A percentile compares a stretch with the other conserved stretches of the same genome.
Conservation (phyloP, 805 yeast species). For the Nakazawaea wyomingensis region DNA sequence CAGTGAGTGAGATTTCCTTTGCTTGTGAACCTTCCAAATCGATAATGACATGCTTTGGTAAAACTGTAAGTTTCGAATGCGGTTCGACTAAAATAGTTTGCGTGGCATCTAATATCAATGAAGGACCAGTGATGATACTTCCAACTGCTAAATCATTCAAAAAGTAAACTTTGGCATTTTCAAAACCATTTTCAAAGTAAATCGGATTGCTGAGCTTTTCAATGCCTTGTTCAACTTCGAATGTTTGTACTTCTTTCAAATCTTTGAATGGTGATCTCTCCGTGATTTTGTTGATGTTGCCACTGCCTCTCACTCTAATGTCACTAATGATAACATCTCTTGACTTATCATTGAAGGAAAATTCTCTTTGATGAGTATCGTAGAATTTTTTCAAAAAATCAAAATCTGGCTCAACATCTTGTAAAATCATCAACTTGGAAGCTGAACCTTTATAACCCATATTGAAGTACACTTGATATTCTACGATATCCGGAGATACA, state of each 20-base stretch:
- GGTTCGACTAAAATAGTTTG: slow-evolving; percentile 34
- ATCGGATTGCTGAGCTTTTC: slow-evolving; percentile 12
- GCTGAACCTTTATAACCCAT: slow-evolving; percentile 46
- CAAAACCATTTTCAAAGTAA: slow-evolving; percentile 23
- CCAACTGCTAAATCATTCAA: slow-evolving; percentile 25
- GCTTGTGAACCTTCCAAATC: slow-evolving; percentile 17
- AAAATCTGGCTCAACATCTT: slow-evolving; percentile 18
- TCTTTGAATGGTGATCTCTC: slow-evolving; percentile 23
- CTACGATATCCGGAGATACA: slow-evolving; percentile 10
- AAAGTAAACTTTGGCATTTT: slow-evolving; percentile 24
- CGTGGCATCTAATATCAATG: slow-evolving; percentile 29
- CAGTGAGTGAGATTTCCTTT: slow-evolving; percentile 26
- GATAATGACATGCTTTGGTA: slow-evolving; percentile 30
- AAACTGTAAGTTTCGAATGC: slow-evolving; percentile 24
- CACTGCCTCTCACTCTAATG: slow-evolving; percentile 48
- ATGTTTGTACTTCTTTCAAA: slow-evolving; percentile 14
- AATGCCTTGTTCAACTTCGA: slow-evolving; percentile 22
- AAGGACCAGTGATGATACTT: slow-evolving; percentile 28
- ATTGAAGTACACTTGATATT: slow-evolving; percentile 26
- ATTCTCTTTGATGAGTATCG: slow-evolving; percentile 56
- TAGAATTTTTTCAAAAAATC: slow-evolving; percentile 42
- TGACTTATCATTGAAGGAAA: slow-evolving; percentile 56
- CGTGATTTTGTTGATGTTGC: slow-evolving; percentile 36
- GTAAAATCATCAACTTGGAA: slow-evolving; percentile 60
- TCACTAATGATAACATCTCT: slow-evolving; percentile 61